Percentiles rank a stretch among this genome's conserved stretches.
Conservation (phyloP, 306 rosid species). For the Begonia peltatifolia region DNA sequence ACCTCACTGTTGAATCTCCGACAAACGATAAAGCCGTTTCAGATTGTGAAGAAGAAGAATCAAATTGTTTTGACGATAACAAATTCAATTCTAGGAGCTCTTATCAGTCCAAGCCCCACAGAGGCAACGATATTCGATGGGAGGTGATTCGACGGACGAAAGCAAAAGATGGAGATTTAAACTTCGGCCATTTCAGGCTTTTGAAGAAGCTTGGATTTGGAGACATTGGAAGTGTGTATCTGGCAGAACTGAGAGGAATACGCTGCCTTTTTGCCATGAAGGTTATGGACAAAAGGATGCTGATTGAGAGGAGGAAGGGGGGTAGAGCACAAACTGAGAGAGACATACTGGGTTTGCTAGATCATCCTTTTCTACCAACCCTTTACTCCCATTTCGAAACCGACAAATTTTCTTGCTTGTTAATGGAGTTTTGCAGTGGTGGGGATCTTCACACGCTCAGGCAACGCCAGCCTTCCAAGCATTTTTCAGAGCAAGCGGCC, state of each 20-base stretch:
- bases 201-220: conserved; percentile 53
- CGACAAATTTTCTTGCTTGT: conserved; percentile 44
- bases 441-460: conserved; percentile 51
- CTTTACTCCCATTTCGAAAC: conserved; percentile 53
- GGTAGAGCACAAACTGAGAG: conserved; percentile 42
- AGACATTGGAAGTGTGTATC: conserved; percentile 45
- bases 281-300: conserved; percentile 42
- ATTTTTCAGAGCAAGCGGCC: conserved; percentile 36
- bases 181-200: conserved; percentile 39
- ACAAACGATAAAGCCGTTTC: conserved; percentile 8
- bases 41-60: conserved; percentile 13
- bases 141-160: conserved; percentile 31
- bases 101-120: conserved; percentile 42
- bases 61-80: conserved; percentile 12
- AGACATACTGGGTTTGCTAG: conserved; percentile 33
- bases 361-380: conserved; percentile 50
- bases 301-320: conserved; percentile 37
- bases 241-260: conserved; percentile 36
- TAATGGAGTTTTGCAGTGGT: conserved; percentile 54
- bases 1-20: conserved; percentile 8
- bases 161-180: conserved; percentile 25
- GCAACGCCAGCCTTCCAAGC: conserved; percentile 41
- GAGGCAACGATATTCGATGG: conserved; percentile 39
- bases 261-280: conserved; percentile 42
- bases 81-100: conserved; percentile 17